phyloP scores from a whole-genome alignment of 2,329 filamentous ascomycete genomes.

The Teratosphaeria epicoccoides region DNA sequence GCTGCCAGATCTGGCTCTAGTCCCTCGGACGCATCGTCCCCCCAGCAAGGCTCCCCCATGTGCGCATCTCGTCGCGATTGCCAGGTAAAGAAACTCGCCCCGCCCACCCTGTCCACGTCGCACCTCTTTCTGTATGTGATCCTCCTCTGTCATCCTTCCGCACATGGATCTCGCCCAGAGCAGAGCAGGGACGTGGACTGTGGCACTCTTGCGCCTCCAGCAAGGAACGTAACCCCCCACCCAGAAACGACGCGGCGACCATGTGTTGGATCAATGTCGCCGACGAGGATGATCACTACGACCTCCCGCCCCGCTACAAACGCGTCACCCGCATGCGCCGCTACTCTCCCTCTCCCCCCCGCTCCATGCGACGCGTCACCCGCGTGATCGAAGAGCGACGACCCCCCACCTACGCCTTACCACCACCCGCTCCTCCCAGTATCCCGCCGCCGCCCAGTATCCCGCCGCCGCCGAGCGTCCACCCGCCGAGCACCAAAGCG shows the following conservation, averaged over 20 bases:
- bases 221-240: too few species aligned
- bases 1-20: neutral
- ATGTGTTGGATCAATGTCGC: conserved; percentile 39
- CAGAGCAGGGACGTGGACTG: too few species aligned
- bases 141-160: neutral
- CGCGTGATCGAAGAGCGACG: conserved; percentile 13
- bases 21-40: neutral
- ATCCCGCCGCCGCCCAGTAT: conserved; percentile 14
- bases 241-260: neutral
- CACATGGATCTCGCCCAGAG: neutral
- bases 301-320: conserved; percentile 23
- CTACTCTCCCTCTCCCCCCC: conserved; percentile 16
- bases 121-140: neutral
- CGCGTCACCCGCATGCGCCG: conserved; percentile 27
- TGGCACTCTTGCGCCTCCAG: too few species aligned
- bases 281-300: conserved; percentile 30
- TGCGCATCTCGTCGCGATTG: neutral
- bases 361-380: conserved; percentile 3
- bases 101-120: neutral
- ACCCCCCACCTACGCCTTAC: conserved; percentile 4
- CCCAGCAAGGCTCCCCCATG: neutral
- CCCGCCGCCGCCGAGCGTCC: conserved; percentile 15
- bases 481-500: conserved; percentile 4
- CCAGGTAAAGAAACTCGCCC: too few species aligned
- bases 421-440: conserved; percentile 10